These are phyloP conservation scores for Linderniella brevidens DNA, from an alignment of 257 asterid genomes.

Conservation along the genomic window DNA sequence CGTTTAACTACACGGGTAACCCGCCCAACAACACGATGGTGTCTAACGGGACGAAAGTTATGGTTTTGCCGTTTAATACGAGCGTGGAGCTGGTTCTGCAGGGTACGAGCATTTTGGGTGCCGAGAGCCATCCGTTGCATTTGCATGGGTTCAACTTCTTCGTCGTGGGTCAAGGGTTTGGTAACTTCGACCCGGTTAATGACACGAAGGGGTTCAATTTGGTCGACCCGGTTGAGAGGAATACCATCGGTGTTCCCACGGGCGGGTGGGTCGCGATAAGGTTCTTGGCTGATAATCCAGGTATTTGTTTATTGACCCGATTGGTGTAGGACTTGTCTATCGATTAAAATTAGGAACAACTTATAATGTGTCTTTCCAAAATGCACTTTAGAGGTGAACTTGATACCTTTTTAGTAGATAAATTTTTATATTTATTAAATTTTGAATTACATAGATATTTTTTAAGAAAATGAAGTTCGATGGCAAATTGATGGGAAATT, in stretches of 20 bases:
- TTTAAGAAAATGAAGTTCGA: no score
- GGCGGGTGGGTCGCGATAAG: conserved; percentile 22
- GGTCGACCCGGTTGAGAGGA: conserved; percentile 20
- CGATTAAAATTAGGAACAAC: no score
- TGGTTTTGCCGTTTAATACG: conserved; percentile 14
- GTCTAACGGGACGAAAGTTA: conserved; percentile 14
- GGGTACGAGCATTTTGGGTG: conserved; percentile 18
- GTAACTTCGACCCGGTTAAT: conserved; percentile 14
- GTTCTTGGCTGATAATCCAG: conserved; percentile 19
- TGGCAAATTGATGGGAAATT: no score
- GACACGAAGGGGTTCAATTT: conserved; percentile 19
- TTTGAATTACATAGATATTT: no score
- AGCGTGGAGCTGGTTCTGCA: conserved; percentile 22
- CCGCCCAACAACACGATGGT: conserved; percentile 15
- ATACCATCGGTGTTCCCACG: conserved; percentile 17
- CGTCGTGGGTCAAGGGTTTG: conserved; percentile 15
- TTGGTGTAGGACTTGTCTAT: no score
- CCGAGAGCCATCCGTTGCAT: conserved; percentile 21
- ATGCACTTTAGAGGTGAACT: no score
- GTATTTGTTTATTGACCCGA: conserved; percentile 3
- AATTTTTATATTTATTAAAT: no score
- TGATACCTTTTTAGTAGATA: no score
- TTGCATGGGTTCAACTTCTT: conserved; percentile 23
- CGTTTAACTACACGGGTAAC: conserved; percentile 17
- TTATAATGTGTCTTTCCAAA: no score